A percentile compares a stretch with the other conserved stretches of the same genome.
Conservation (phyloP, 306 rosid genomes). For the Purshia tridentata region DNA sequence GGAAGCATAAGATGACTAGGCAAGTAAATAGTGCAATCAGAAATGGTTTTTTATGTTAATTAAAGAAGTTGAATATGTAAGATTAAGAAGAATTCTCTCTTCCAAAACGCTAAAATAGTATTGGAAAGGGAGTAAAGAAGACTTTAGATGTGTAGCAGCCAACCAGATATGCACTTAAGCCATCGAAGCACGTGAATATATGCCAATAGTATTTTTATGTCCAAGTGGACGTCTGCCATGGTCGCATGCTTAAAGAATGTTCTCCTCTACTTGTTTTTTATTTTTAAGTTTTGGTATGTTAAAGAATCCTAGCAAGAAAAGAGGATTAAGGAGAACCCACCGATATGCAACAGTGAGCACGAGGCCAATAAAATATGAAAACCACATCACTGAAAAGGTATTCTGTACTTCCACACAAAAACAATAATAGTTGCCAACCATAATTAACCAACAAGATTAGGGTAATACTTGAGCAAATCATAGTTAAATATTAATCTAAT, state of each 20-base stretch:
- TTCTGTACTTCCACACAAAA: constrained; percentile 57
- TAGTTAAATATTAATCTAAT: constrained; percentile 6
- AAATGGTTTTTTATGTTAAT: too few relatives aligned
- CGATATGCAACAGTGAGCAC: constrained; percentile 7
- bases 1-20: too few relatives aligned
- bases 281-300: constrained; percentile 5
- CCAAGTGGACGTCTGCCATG: constrained; percentile 32
- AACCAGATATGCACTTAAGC: constrained; percentile 26
- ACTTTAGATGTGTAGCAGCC: constrained; percentile 19
- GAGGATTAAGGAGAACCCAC: constrained; percentile 27
- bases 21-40: too few relatives aligned
- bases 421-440: constrained; percentile 50
- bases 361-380: constrained; percentile 14
- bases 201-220: constrained; percentile 31
- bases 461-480: constrained; percentile 26
- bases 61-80: too few relatives aligned
- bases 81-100: too few relatives aligned
- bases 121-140: constrained; percentile 19
- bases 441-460: constrained; percentile 34
- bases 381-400: constrained; percentile 55
- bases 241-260: constrained; percentile 32
- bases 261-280: constrained; percentile 14
- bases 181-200: constrained; percentile 34
- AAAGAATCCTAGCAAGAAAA: constrained; percentile 27
- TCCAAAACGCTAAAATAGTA: neutral